Evolutionary conservation across 164 flowering plant species (phyloP), one percentile per base, ranked within the genome.

Genomic region (Magnolia changhungtana): DNA sequence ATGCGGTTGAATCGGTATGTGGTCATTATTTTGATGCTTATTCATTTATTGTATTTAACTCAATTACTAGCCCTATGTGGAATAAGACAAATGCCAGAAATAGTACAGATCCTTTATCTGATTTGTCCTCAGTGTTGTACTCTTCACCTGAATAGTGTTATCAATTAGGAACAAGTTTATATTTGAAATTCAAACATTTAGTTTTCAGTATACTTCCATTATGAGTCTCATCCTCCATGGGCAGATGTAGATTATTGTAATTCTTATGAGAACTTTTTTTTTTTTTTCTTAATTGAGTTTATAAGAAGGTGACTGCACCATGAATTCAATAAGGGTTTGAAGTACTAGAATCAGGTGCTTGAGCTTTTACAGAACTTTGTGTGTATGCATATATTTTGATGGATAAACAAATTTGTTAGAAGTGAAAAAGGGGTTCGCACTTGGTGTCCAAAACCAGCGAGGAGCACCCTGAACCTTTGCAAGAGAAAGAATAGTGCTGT

Each of bases 1-100:
- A 96, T 87, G 93, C 99, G 13, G 76, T 87, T 55, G 97, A 96
- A 86, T 96, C 98, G 87, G 99, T 96, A 90, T 37, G 85, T 67
- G 24, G 23, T 18, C n/a, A 14, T 72, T 72, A 51, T 72, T 72
- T 55, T 68, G 49, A 68, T 29, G 9, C 50, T 29, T 19, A 24
- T 68, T 68, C 21, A 23, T 63, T 63, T 16, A 23, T 21, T 23
- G 61, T 11, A 21, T 65, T 65, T n/a, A 24, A 24, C 8, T 66
- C 24, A 66, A 24, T 24, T 66, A 66, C 14, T 7, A 66, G 16
- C 24, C 45, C 31, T 27, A 66, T 0, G 19, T 66, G 16, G 31
- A 66, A 66, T 66, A 63, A 21, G 21, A 37, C 45, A 21, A 21
- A 63, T 66, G 69, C 29, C 0, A 68, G 7, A 31, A 68, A 7